A percentile compares a stretch with the other conserved stretches of the same genome.
Conservation (phyloP, 83 land plant genomes). For the Picea engelmannii region DNA sequence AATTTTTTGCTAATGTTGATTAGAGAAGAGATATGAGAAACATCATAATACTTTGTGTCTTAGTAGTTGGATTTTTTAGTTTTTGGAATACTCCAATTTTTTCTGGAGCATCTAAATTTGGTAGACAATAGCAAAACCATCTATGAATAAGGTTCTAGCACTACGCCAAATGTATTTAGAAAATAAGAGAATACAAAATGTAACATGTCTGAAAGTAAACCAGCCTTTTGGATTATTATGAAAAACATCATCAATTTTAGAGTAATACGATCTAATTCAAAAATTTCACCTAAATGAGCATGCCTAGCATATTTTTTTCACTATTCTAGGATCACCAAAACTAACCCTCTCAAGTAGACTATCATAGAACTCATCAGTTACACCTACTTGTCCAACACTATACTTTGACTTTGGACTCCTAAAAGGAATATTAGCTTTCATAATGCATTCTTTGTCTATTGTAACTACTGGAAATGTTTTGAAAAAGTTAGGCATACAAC, state of each 20-base stretch:
- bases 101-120: conserved; percentile 16
- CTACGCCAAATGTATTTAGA: conserved; percentile 13
- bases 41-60: neutral
- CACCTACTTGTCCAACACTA: neutral
- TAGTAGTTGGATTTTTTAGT: neutral
- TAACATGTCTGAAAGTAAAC: neutral
- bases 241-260: conserved; percentile 16
- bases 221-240: neutral
- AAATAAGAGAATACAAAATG: neutral
- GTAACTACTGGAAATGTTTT: conserved; percentile 4
- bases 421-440: conserved; percentile 11
- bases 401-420: neutral
- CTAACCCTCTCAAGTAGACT: conserved; percentile 11
- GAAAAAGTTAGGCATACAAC: conserved; percentile 18
- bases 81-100: conserved; percentile 10
- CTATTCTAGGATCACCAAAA: conserved; percentile 23
- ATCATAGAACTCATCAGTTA: neutral
- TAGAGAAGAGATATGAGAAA: neutral
- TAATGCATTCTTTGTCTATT: conserved; percentile 9
- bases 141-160: conserved; percentile 15
- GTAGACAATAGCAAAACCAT: conserved; percentile 18
- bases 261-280: conserved; percentile 6
- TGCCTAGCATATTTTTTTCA: conserved; percentile 26
- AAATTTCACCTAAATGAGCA: conserved; percentile 26
- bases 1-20: neutral